Base-by-base conservation (phyloP, 2,329 filamentous ascomycete genomes). In the Trichoderma sp. region DNA sequence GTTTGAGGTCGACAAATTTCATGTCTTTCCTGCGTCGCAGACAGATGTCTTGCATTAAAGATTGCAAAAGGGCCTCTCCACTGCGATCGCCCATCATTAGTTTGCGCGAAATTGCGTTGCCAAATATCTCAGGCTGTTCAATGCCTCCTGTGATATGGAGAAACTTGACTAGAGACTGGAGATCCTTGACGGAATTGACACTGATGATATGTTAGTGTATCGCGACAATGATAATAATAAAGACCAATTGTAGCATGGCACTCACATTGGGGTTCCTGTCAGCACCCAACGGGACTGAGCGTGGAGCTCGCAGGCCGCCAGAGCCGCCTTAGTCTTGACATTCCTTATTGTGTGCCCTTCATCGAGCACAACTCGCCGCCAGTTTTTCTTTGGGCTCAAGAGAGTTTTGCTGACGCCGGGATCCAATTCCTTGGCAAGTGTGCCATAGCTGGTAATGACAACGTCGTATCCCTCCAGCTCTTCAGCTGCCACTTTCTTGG, bases 291-390 rank as follows among this genome's bases (percentile, higher is more conserved):
- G 87, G 11, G 92, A 93, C 66, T 89, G 86, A 1, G 93, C 92
- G 61, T 88, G 83, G 6, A 97, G 81, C 50, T 85, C 85, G 72
- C 86, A 90, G 2, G 90, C 91, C 4, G 94, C 92, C 70, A 90
- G 81, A 0, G 93, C 89, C 58, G 87, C 88, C 78, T 93, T 93
- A 0, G 93, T 92, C 66, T 87, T 87, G 4, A 91, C 88, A 73
- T 97, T 97, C 15, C 94, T 88, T 72, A 97, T 94, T 1, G 84
- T 90, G 77, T 97, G 94, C 0, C 93, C 93, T 83, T 97, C 93
- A 74, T 97, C 93, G 6, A 97, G 85, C 12, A 97, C 91, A 11
- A 97, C 84, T 8, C 94, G 90, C 12, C 91, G 88, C 94, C 94
- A 97, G 4, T 90, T 85, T 8, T 92, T 23, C 68, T 26, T 58